A percentile compares a stretch with the other conserved stretches of the same genome.
Evolutionary conservation across 768 basidiomycete genomes (phyloP).

Genomic region (Pulveroboletus sp.): DNA sequence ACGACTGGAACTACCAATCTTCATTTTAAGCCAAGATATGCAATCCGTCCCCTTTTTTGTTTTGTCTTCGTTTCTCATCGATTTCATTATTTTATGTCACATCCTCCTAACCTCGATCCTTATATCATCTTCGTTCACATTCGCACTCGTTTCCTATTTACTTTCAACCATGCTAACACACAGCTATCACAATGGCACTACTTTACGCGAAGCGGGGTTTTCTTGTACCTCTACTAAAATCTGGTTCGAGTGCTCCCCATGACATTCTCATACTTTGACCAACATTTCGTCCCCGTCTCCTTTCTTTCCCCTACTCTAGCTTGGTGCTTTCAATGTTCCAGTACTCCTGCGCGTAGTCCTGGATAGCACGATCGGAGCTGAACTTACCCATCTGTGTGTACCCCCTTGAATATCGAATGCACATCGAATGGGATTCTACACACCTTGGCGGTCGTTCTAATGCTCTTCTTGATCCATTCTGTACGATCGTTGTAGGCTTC

Average conservation of each 20-base stretch:
- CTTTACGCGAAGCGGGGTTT: conserved; percentile 7
- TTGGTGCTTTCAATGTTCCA: conserved; percentile 65
- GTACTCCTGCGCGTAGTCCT: conserved; percentile 86
- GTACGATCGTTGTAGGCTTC: conserved; percentile 78
- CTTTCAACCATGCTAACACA: conserved; percentile 11
- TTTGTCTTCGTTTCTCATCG: not conserved
- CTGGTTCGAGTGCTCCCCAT: conserved; percentile 6
- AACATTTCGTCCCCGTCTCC: not conserved
- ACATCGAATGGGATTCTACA: conserved; percentile 4
- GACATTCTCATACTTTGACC: not conserved
- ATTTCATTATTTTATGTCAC: not conserved
- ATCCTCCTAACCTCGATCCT: conserved; percentile 4
- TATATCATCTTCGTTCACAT: not conserved
- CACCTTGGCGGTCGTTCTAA: conserved; percentile 75
- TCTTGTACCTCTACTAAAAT: conserved; percentile 6
- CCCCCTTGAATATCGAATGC: conserved; percentile 48
- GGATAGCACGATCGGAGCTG: conserved; percentile 90
- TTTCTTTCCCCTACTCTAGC: conserved; percentile 18
- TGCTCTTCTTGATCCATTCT: conserved; percentile 91
- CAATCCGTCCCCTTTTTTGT: too few species aligned
- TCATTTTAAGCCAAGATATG: too few species aligned
- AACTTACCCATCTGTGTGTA: conserved; percentile 85
- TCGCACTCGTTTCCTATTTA: conserved; percentile 8
- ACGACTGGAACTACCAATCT: not conserved
- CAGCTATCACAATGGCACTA: conserved; percentile 12